These are phyloP conservation scores for Phyllosticta ampelicida DNA, from an alignment of 2,329 filamentous ascomycete genomes.

Conservation along the genomic window DNA sequence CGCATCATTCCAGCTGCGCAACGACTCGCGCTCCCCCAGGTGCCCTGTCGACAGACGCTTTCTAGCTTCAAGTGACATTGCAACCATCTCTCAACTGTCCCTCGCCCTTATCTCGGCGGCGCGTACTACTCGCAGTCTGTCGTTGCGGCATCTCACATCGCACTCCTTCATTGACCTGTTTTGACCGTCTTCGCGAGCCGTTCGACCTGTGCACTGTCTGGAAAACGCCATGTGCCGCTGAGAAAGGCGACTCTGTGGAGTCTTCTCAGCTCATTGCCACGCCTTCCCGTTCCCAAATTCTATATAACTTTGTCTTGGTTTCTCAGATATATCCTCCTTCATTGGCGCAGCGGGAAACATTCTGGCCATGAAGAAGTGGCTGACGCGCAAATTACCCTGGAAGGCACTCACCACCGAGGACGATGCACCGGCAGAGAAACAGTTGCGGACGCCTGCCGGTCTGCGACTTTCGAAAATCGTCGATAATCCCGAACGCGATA, in stretches of 20 bases:
- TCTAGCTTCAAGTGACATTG: not conserved
- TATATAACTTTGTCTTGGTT: not conserved
- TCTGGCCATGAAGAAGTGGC: not conserved
- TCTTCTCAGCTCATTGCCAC: not conserved
- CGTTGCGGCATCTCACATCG: not conserved
- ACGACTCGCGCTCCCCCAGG: not conserved
- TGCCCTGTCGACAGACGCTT: not conserved
- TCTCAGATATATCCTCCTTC: not conserved
- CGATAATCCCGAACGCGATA: slow-evolving; percentile 17
- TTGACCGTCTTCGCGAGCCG: not conserved
- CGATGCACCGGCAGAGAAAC: slow-evolving; percentile 19
- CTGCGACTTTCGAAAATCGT: slow-evolving; percentile 32
- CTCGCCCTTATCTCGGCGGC: not conserved
- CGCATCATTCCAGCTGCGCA: not conserved
- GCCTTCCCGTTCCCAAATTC: not conserved
- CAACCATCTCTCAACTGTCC: not conserved
- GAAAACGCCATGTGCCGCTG: not conserved
- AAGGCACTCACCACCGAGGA: not conserved
- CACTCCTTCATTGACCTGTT: not conserved
- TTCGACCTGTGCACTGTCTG: not conserved
- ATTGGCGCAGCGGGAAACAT: not conserved
- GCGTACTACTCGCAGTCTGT: not conserved
- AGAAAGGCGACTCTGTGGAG: not conserved
- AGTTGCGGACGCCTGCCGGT: slow-evolving; percentile 33
- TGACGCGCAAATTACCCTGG: not conserved